phyloP scores from a whole-genome alignment of 192 early-diverging fungal species.

The Geranomyces michiganensis region DNA sequence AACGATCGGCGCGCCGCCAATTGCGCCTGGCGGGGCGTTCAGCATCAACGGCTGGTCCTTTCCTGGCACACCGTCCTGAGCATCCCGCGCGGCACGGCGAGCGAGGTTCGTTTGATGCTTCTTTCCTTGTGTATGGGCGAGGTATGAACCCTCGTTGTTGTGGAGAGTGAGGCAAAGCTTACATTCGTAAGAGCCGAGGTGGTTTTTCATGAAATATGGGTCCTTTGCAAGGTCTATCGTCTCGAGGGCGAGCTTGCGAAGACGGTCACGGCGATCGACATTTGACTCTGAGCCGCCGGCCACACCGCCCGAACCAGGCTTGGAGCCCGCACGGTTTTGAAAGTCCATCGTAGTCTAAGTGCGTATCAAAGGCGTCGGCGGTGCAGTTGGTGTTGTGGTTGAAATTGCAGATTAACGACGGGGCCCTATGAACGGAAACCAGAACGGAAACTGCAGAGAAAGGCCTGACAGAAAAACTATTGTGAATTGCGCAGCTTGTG shows the following conservation, averaged over 20 bases:
- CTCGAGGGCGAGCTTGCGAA: constrained; percentile 91
- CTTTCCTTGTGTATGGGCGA: constrained; percentile 97
- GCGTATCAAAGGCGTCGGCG: not conserved
- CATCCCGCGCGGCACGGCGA: constrained; percentile 85
- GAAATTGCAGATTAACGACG: too few relatives aligned
- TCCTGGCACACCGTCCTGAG: constrained; percentile 45
- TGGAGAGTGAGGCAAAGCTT: constrained; percentile 60
- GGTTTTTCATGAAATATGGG: constrained; percentile 94
- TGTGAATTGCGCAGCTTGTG: too few relatives aligned
- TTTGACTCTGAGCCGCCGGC: constrained; percentile 83
- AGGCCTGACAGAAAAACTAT: too few relatives aligned
- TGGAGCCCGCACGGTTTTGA: constrained; percentile 85
- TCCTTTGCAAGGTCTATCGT: constrained; percentile 95
- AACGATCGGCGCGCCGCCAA: constrained; percentile 46
- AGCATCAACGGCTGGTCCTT: constrained; percentile 22
- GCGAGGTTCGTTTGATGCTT: constrained; percentile 96
- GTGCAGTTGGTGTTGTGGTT: too few relatives aligned
- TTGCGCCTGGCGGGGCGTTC: constrained; percentile 32
- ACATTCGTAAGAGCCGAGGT: constrained; percentile 63
- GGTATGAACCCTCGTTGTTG: constrained; percentile 95
- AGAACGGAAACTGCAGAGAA: too few relatives aligned
- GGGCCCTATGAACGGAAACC: too few relatives aligned
- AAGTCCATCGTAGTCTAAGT: constrained; percentile 30
- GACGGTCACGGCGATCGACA: constrained; percentile 90
- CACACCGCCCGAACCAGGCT: constrained; percentile 85